Evolutionary conservation across 2,329 filamentous ascomycete genomes (phyloP).

Genomic region (Penicillium nordicum): DNA sequence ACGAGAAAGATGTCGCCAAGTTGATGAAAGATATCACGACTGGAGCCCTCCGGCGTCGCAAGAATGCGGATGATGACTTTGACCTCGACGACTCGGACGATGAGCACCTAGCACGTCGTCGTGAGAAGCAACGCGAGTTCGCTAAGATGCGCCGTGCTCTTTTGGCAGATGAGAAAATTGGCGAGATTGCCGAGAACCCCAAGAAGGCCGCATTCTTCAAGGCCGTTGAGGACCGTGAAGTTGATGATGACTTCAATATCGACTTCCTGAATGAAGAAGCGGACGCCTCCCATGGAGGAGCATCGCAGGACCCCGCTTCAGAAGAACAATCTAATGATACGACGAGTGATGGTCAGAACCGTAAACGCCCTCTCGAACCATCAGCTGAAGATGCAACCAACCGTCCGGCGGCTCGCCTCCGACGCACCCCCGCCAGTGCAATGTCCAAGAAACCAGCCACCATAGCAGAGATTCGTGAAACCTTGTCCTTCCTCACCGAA

Average conservation of each 20-base stretch:
- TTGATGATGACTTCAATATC: constrained; percentile 67
- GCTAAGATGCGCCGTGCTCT: constrained; percentile 88
- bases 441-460: constrained; percentile 65
- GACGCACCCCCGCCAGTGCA: constrained; percentile 56
- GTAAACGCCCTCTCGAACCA: constrained; percentile 42
- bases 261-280: constrained; percentile 62
- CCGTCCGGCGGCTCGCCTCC: constrained; percentile 58
- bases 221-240: constrained; percentile 79
- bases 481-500: constrained; percentile 78
- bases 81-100: constrained; percentile 91
- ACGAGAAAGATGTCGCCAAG: constrained; percentile 86
- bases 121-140: constrained; percentile 82
- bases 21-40: constrained; percentile 91
- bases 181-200: constrained; percentile 83
- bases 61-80: constrained; percentile 67
- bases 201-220: constrained; percentile 87
- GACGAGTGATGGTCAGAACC: constrained; percentile 30
- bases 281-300: constrained; percentile 40
- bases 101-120: constrained; percentile 66
- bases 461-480: constrained; percentile 76
- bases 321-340: constrained; percentile 22
- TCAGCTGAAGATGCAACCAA: constrained; percentile 44
- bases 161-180: constrained; percentile 82
- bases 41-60: constrained; percentile 79
- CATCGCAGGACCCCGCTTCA: constrained; percentile 25